Percentiles rank a stretch among this genome's conserved stretches.
phyloP scores from a whole-genome alignment of 2,329 filamentous ascomycete genomes.

The Ophiostoma angusticollis region DNA sequence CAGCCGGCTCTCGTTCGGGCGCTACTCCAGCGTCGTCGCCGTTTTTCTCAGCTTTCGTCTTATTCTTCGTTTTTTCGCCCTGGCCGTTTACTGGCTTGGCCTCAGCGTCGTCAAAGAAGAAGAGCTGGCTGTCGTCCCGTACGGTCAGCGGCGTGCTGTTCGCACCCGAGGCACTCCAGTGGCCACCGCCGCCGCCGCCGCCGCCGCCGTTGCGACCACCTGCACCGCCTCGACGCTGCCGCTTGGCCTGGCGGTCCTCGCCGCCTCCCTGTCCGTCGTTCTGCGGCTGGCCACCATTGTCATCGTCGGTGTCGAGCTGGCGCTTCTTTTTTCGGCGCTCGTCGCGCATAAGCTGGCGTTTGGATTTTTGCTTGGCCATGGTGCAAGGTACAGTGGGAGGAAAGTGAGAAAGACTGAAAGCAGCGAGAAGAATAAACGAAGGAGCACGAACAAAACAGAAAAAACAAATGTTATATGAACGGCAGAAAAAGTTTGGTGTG shows the following conservation, averaged over 20 bases:
- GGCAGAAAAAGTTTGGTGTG: too few species aligned
- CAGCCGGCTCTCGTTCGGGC: background rate
- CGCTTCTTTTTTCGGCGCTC: slow-evolving; percentile 25
- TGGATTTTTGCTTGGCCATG: slow-evolving; percentile 26
- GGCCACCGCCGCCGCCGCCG: background rate
- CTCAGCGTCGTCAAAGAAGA: slow-evolving; percentile 4
- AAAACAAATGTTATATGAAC: too few species aligned
- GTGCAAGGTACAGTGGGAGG: too few species aligned
- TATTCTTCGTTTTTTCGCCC: background rate
- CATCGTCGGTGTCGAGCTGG: slow-evolving; percentile 18
- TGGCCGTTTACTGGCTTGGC: background rate
- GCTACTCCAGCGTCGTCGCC: background rate
- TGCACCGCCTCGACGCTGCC: background rate
- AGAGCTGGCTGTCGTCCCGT: background rate
- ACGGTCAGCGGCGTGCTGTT: slow-evolving; percentile 6
- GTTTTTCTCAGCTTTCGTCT: background rate
- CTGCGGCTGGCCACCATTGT: slow-evolving; percentile 16
- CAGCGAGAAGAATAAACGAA: background rate
- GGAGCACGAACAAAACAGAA: too few species aligned
- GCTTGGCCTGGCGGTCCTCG: background rate
- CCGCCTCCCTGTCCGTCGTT: slow-evolving; percentile 3
- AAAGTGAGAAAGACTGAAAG: background rate
- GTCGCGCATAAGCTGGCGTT: slow-evolving; percentile 24
- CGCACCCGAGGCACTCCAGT: slow-evolving; percentile 4
- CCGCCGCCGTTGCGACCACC: background rate